phyloP scores from a whole-genome alignment of 495 filamentous ascomycete species.

The Penicillium chermesinum region DNA sequence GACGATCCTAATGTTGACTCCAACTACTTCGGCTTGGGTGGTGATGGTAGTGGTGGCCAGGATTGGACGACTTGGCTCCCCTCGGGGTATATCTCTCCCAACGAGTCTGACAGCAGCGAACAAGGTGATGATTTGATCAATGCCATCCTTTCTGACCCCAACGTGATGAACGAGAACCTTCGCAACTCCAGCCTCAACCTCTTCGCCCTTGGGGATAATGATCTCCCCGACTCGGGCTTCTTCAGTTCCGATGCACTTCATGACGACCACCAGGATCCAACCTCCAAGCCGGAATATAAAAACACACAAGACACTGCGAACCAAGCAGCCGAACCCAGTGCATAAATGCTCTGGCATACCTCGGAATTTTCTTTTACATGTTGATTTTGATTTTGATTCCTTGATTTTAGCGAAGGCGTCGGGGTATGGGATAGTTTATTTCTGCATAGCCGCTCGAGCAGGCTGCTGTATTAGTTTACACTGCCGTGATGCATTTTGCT shows the following conservation, averaged over 20 bases:
- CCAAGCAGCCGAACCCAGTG: conserved; percentile 16
- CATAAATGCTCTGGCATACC: neutral
- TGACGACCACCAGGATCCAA: conserved; percentile 18
- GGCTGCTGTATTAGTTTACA: neutral
- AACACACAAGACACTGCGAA: conserved; percentile 8
- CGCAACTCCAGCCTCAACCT: conserved; percentile 24
- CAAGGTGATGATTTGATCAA: conserved; percentile 33
- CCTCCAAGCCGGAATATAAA: conserved; percentile 20
- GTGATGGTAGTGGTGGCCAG: conserved; percentile 17
- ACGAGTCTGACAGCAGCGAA: conserved; percentile 23
- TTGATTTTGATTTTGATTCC: conserved; percentile 6
- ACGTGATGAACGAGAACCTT: conserved; percentile 25
- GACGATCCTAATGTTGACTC: conserved; percentile 21
- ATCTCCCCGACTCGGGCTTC: conserved; percentile 36
- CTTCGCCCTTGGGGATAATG: conserved; percentile 26
- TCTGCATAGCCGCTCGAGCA: conserved; percentile 6
- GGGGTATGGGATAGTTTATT: conserved; percentile 13
- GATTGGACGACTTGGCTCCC: conserved; percentile 41
- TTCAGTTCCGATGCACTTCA: conserved; percentile 37
- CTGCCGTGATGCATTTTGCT: conserved; percentile 1
- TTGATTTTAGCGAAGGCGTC: conserved; percentile 39
- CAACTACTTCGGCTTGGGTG: conserved; percentile 25
- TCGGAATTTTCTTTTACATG: neutral
- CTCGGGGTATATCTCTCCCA: conserved; percentile 32
- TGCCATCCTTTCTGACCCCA: conserved; percentile 37